These are phyloP conservation scores for Dendrobium huoshanense DNA, from an alignment of 106 monocot genomes.

Conservation along the genomic window DNA sequence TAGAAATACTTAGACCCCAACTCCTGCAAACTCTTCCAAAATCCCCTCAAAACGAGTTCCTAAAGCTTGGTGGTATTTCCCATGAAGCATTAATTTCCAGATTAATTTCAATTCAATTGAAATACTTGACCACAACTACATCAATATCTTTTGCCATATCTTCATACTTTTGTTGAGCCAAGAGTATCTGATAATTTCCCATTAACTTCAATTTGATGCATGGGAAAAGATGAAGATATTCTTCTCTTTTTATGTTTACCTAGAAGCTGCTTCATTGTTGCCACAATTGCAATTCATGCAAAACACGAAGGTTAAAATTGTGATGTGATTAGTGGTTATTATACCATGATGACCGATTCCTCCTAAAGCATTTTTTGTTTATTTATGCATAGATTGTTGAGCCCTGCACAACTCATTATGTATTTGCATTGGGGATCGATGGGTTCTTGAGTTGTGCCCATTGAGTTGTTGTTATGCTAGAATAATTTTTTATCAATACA, in stretches of 20 bases:
- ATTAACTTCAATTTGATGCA: too few species aligned
- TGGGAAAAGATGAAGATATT: too few species aligned
- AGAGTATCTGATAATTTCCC: too few species aligned
- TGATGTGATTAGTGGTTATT: background rate
- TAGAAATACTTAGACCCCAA: too few species aligned
- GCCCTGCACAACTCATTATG: constrained; percentile 76
- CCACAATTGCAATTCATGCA: constrained; percentile 74
- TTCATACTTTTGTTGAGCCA: too few species aligned
- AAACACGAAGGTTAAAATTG: constrained; percentile 48
- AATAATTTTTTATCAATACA: background rate
- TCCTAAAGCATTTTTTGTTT: background rate
- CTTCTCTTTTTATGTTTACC: constrained; percentile 57
- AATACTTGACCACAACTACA: too few species aligned
- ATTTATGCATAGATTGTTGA: constrained; percentile 51
- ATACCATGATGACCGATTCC: background rate
- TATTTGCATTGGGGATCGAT: constrained; percentile 64
- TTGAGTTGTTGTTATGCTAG: constrained; percentile 16
- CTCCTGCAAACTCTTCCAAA: too few species aligned
- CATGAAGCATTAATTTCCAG: too few species aligned
- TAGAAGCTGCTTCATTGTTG: constrained; percentile 68
- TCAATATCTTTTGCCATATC: too few species aligned
- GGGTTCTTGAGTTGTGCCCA: constrained; percentile 73
- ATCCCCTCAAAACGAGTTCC: too few species aligned
- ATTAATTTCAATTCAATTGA: too few species aligned
- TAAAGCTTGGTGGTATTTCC: too few species aligned